Evolutionary conservation across 2,329 filamentous ascomycete genomes (phyloP), one percentile per base, ranked within the genome.

Genomic region (Amylocarpus encephaloides): DNA sequence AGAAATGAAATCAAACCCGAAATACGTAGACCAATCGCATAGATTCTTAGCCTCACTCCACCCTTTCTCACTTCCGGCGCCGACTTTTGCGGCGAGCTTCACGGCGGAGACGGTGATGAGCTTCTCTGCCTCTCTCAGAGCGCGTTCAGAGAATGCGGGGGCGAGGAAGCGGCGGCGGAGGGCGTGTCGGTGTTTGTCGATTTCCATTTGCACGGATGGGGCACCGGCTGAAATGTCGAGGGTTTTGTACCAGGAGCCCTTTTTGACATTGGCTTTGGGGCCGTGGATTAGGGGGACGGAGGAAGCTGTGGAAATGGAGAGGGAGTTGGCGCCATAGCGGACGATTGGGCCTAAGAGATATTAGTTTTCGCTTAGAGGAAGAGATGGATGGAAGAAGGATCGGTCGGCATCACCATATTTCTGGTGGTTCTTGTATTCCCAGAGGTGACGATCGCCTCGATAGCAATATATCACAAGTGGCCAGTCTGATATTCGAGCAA

Each of bases 1-100:
- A 19, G 69, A 69, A 32, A 70, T 64, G 32, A 70, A 61, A 53
- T 70, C 69, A 54, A 71, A 70, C 2, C 67, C 62, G 5, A 63
- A 51, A 51, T 61, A 67, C 36, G 67, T 66, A 46, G 57, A 65
- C 67, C 67, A 70, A 43, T 64, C 56, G 13, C 51, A 59, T 56
- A 69, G 63, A 29, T 57, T 53, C 35, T 45, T 46, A 18, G 53
- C 35, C 6, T 44, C 33, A 5, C 35, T 40, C 54, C 51, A 56
- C 22, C 56, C 54, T n/a, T 51, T 44, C 11, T 57, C 48, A 30
- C 39, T 19, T n/a, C 46, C 43, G 16, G 32, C 29, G 26, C 38
- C 30, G 6, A 57, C 41, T 2, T 45, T 36, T 5, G 29, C 26
- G 19, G 40, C 43, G 10, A 55, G 22, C 16, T 54, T 46, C 12